Conservation (phyloP, 768 basidiomycete species). For the Naganishia randhawae region DNA sequence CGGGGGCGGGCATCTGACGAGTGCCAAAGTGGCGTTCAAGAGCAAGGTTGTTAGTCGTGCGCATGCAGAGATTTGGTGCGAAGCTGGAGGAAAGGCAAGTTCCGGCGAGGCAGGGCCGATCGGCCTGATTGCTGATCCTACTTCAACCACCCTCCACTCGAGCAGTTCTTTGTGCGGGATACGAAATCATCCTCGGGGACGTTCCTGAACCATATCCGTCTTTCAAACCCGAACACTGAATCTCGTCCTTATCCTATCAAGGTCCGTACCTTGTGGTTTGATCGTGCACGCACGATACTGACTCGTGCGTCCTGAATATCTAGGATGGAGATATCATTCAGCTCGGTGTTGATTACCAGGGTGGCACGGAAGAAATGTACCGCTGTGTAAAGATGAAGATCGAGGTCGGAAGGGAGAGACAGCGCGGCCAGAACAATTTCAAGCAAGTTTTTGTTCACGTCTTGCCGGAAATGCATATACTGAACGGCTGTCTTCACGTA, state of each 20-base stretch:
- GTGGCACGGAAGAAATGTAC: constrained; percentile 93
- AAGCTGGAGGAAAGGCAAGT: constrained; percentile 52
- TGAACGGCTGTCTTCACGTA: not conserved
- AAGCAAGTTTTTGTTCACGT: constrained; percentile 57
- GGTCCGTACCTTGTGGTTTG: constrained; percentile 25
- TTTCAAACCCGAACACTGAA: constrained; percentile 79
- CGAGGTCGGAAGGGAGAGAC: constrained; percentile 88
- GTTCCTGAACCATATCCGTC: constrained; percentile 87
- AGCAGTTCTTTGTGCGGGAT: constrained; percentile 78
- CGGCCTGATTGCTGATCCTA: constrained; percentile 9
- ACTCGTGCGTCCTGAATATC: not conserved
- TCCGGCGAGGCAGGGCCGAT: not conserved
- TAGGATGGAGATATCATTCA: constrained; percentile 87
- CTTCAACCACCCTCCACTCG: too few relatives aligned
- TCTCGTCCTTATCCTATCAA: constrained; percentile 71
- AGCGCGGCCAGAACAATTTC: constrained; percentile 81
- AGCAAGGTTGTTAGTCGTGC: constrained; percentile 90
- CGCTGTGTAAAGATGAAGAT: constrained; percentile 93
- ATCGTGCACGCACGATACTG: not conserved
- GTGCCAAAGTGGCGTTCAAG: constrained; percentile 88
- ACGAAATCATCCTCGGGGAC: constrained; percentile 87
- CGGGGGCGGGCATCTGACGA: constrained; percentile 54
- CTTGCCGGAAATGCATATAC: not conserved
- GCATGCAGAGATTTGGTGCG: constrained; percentile 90
- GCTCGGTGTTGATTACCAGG: constrained; percentile 95